Evolutionary conservation across 140 eudicot genomes (phyloP).

Genomic region (Oenanthe javanica): DNA sequence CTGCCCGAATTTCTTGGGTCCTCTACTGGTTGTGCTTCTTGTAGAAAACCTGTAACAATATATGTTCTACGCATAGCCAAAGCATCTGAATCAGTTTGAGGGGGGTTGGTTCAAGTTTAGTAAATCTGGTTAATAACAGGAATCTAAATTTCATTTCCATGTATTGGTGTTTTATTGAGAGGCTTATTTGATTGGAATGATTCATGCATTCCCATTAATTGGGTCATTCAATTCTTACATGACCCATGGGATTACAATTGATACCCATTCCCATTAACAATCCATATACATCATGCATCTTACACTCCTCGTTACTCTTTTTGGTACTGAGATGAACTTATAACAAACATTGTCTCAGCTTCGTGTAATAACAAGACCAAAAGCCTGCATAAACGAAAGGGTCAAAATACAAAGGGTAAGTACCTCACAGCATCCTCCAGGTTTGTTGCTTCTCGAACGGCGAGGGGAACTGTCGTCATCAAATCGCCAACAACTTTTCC

Average conservation of each 20-base stretch:
- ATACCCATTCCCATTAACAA: background rate
- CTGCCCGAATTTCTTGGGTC: background rate
- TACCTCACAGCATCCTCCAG: conserved; percentile 98
- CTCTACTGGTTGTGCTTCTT: background rate
- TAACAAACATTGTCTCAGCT: background rate
- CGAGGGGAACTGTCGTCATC: conserved; percentile 82
- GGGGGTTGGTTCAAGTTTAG: background rate
- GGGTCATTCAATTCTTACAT: background rate
- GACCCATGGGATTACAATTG: background rate
- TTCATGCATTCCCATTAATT: background rate
- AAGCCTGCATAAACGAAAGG: background rate
- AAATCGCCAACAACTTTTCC: conserved; percentile 91
- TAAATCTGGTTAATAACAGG: background rate
- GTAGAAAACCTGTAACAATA: background rate
- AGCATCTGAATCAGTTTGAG: background rate
- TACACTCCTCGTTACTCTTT: background rate
- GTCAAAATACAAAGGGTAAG: conserved; percentile 1
- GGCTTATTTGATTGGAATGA: background rate
- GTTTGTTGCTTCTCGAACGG: conserved; percentile 80
- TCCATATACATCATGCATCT: background rate
- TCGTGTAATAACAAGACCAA: background rate
- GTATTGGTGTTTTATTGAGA: background rate
- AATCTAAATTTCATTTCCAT: background rate
- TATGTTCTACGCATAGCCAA: background rate
- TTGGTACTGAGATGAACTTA: background rate